Conservation (phyloP, 495 filamentous ascomycete genomes). For the Oidiodendron maius region DNA sequence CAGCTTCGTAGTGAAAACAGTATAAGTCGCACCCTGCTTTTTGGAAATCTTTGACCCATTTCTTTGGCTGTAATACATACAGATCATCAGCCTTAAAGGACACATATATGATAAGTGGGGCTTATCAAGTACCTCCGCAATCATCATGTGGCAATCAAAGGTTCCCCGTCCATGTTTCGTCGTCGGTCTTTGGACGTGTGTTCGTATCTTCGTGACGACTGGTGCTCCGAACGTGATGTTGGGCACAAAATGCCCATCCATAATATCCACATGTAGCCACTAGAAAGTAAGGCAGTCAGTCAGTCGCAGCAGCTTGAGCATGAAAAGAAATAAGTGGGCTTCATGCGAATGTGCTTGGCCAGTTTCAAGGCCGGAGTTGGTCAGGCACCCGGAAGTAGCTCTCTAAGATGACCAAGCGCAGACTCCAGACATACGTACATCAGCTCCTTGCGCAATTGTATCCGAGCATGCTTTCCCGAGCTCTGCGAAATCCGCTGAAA, state of each 20-base stretch:
- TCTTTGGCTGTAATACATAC: slow-evolving; percentile 68
- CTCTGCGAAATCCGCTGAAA: slow-evolving; percentile 89
- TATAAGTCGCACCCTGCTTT: slow-evolving; percentile 94
- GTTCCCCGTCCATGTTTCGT: slow-evolving; percentile 65
- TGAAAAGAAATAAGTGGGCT: too few species aligned
- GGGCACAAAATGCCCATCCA: slow-evolving; percentile 97
- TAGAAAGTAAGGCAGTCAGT: background rate
- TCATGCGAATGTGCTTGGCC: too few species aligned
- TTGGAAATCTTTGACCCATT: slow-evolving; percentile 94
- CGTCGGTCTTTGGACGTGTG: slow-evolving; percentile 63
- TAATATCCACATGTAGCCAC: slow-evolving; percentile 89
- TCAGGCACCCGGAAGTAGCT: background rate
- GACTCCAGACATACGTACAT: slow-evolving; percentile 65
- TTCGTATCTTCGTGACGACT: slow-evolving; percentile 87
- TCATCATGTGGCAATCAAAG: slow-evolving; percentile 99
- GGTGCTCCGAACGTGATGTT: slow-evolving; percentile 97
- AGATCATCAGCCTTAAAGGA: too few species aligned
- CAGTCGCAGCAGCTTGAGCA: background rate
- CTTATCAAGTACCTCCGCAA: slow-evolving; percentile 67
- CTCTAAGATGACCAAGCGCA: background rate
- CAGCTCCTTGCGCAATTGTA: slow-evolving; percentile 76
- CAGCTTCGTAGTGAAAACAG: slow-evolving; percentile 99
- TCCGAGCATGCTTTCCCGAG: slow-evolving; percentile 77
- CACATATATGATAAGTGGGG: too few species aligned
- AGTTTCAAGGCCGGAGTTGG: too few species aligned